Percentiles rank a stretch among this genome's conserved stretches.
Evolutionary conservation across 129 eudicot genomes (phyloP).

Genomic region (Chrysanthemum seticuspe): DNA sequence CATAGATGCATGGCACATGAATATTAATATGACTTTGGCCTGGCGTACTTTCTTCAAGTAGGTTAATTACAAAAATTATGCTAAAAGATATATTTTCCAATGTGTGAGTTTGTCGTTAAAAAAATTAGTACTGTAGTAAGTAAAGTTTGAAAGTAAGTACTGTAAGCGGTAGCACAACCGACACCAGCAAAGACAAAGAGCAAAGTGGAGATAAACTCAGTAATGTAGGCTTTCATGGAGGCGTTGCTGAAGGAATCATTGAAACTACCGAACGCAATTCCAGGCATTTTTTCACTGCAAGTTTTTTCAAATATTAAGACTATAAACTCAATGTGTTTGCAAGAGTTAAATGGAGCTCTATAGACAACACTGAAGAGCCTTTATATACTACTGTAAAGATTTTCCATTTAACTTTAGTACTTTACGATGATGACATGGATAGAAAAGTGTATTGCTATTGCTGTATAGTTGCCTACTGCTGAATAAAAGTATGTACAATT

Average conservation of each 20-base stretch:
- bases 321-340: not conserved
- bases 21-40: too few species aligned
- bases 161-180: slow-evolving; percentile 86
- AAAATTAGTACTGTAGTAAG: too few species aligned
- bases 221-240: slow-evolving; percentile 67
- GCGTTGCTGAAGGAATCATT: slow-evolving; percentile 59
- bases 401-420: not conserved
- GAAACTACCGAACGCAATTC: slow-evolving; percentile 67
- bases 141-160: slow-evolving; percentile 24
- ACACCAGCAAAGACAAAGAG: slow-evolving; percentile 96
- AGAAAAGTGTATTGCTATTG: not conserved
- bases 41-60: too few species aligned
- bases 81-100: too few species aligned
- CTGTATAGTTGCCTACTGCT: too few species aligned
- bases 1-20: too few species aligned
- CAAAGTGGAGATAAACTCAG: slow-evolving; percentile 94
- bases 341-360: not conserved
- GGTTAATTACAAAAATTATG: too few species aligned
- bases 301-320: not conserved
- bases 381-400: slow-evolving; percentile 29
- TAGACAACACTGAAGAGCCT: slow-evolving; percentile 15
- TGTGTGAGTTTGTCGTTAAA: too few species aligned
- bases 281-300: slow-evolving; percentile 46
- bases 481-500: too few species aligned
- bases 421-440: not conserved